Percentiles rank a stretch among this genome's conserved stretches.
Conservation (phyloP, 2,329 filamentous ascomycete species). For the Pseudocercospora cruenta region DNA sequence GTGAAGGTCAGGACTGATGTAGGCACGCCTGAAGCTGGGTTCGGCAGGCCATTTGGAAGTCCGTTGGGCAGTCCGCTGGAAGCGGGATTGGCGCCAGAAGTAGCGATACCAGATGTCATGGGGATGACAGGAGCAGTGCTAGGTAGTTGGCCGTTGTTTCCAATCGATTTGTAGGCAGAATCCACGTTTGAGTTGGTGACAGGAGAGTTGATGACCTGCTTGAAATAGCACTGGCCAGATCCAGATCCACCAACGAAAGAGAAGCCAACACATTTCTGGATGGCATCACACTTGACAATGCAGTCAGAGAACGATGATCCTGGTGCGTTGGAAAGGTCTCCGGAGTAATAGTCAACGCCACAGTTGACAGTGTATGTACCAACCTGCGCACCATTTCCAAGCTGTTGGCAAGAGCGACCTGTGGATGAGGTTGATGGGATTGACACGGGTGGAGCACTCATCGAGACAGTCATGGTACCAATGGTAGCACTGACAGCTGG, state of each 20-base stretch:
- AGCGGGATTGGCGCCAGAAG: no score
- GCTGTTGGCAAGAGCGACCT: slow-evolving; percentile 14
- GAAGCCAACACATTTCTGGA: slow-evolving; percentile 22
- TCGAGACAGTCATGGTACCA: background rate
- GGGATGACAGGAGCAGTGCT: background rate
- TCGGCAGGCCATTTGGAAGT: background rate
- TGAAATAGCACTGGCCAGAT: slow-evolving; percentile 24
- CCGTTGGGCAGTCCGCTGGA: background rate
- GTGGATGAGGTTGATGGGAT: background rate
- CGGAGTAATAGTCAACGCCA: slow-evolving; percentile 18
- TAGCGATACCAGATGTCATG: background rate
- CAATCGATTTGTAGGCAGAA: slow-evolving; percentile 11
- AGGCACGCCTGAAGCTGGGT: background rate
- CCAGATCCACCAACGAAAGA: slow-evolving; percentile 20
- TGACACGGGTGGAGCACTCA: background rate
- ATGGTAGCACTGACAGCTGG: background rate
- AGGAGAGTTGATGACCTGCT: slow-evolving; percentile 14
- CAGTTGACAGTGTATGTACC: slow-evolving; percentile 16
- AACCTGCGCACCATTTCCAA: slow-evolving; percentile 16
- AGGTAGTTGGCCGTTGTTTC: background rate
- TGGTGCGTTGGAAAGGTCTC: slow-evolving; percentile 14
- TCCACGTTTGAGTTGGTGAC: slow-evolving; percentile 14
- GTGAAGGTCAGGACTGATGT: background rate
- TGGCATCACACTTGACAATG: slow-evolving; percentile 13
- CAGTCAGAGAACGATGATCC: slow-evolving; percentile 13